Evolutionary conservation across 116 monocot species (phyloP).

Genomic region (Phalaenopsis hybrid): DNA sequence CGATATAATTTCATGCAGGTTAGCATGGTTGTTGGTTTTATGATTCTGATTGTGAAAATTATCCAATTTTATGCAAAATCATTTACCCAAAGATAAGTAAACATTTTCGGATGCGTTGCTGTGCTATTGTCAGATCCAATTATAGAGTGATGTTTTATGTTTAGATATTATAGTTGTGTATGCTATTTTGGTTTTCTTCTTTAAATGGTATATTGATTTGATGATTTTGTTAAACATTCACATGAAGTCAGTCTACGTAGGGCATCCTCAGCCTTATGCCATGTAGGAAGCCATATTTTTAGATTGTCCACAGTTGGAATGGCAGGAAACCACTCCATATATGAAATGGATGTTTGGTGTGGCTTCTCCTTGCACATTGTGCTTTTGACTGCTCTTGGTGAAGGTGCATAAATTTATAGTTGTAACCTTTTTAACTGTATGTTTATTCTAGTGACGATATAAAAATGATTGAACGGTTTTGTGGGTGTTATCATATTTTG

Average conservation of each 20-base stretch:
- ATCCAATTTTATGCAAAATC: background rate
- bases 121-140: background rate
- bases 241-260: background rate
- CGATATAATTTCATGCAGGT: slow-evolving; percentile 96
- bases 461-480: background rate
- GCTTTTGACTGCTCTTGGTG: background rate
- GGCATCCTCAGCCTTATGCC: background rate
- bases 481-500: background rate
- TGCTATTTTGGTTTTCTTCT: background rate
- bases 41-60: background rate
- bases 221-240: background rate
- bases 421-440: background rate
- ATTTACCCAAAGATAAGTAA: background rate
- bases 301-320: too few species aligned
- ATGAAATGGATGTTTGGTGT: background rate
- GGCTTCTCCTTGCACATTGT: background rate
- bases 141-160: background rate
- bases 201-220: background rate
- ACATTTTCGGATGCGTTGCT: background rate
- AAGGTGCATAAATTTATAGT: background rate
- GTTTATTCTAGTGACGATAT: background rate
- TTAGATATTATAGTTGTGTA: background rate
- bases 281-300: background rate
- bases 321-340: background rate
- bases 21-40: background rate